A percentile compares a stretch with the other conserved stretches of the same genome.
These are phyloP conservation scores for Penicillium sp. DNA, from an alignment of 2,329 filamentous ascomycete genomes.

Conservation along the genomic window DNA sequence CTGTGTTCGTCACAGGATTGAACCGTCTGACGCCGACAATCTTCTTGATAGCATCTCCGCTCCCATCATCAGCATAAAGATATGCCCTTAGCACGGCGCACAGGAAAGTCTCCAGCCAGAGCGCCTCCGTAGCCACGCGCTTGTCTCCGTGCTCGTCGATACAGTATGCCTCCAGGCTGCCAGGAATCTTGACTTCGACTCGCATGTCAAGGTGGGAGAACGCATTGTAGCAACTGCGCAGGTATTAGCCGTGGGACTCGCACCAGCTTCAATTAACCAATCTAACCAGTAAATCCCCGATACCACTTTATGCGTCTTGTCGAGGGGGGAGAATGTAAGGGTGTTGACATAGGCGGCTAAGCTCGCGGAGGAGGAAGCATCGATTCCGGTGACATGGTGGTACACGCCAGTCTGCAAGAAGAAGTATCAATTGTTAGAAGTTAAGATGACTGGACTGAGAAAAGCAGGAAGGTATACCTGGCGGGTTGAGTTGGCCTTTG, in stretches of 20 bases:
- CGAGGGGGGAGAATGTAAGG: conserved; percentile 83
- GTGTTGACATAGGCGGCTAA: conserved; percentile 98
- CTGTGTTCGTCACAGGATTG: conserved; percentile 97
- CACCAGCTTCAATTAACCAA: background rate
- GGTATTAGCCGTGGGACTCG: conserved; percentile 16
- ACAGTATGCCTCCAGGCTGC: conserved; percentile 94
- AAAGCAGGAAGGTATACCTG: conserved; percentile 47
- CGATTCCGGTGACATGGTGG: conserved; percentile 95
- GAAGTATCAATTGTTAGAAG: conserved; percentile 10
- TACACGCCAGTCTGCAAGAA: conserved; percentile 77
- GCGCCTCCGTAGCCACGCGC: conserved; percentile 84
- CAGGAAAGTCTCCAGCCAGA: conserved; percentile 97
- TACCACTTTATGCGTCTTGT: conserved; percentile 84
- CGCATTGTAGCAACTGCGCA: conserved; percentile 89
- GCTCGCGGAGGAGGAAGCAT: conserved; percentile 96
- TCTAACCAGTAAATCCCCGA: conserved; percentile 90
- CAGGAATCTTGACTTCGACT: conserved; percentile 95
- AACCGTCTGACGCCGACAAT: conserved; percentile 97
- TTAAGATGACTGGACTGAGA: no score
- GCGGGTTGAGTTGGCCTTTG: conserved; percentile 59
- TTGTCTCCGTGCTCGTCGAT: conserved; percentile 96
- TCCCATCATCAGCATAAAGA: conserved; percentile 93
- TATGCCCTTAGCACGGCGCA: conserved; percentile 94
- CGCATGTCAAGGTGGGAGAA: conserved; percentile 98
- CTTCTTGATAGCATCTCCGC: conserved; percentile 90